phyloP scores from a whole-genome alignment of 208 protist species.

The Leishmania lainsoni region DNA sequence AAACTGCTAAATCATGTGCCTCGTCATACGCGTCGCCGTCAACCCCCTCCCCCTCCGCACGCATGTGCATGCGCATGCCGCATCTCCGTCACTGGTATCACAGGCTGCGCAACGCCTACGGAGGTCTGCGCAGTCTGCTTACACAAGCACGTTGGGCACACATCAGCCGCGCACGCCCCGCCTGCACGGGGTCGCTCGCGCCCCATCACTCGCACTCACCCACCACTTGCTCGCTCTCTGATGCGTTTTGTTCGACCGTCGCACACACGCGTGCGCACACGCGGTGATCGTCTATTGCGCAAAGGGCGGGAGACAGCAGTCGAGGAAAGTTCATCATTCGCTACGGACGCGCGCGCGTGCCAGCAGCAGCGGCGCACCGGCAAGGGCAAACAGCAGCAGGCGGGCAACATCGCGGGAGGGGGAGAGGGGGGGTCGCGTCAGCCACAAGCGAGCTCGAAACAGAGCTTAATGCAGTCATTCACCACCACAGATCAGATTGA shows the following conservation, averaged over 20 bases:
- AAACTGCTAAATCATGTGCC: not conserved
- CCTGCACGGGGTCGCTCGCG: not conserved
- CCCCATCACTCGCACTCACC: too few relatives aligned
- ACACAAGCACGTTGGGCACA: conserved; percentile 26
- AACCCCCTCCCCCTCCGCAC: not conserved
- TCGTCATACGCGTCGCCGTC: conserved; percentile 26
- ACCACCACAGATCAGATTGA: conserved; percentile 16
- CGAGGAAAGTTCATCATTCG: not conserved
- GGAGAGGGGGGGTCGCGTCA: not conserved
- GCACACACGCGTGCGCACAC: not conserved
- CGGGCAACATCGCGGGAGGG: not conserved
- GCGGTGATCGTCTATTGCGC: not conserved
- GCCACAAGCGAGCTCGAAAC: not conserved
- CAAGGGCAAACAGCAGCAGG: not conserved
- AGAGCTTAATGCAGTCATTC: not conserved
- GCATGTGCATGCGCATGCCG: not conserved
- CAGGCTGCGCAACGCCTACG: conserved; percentile 17
- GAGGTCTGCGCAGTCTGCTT: conserved; percentile 21
- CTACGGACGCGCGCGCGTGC: too few relatives aligned
- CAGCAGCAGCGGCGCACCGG: not conserved
- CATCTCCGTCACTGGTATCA: conserved; percentile 36
- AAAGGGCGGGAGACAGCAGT: not conserved
- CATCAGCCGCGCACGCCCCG: not conserved
- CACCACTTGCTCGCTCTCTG: not conserved
- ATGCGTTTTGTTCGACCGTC: not conserved